These are phyloP conservation scores for Scedosporium aurantiacum DNA, from an alignment of 2,329 filamentous ascomycete species.

Conservation along the genomic window DNA sequence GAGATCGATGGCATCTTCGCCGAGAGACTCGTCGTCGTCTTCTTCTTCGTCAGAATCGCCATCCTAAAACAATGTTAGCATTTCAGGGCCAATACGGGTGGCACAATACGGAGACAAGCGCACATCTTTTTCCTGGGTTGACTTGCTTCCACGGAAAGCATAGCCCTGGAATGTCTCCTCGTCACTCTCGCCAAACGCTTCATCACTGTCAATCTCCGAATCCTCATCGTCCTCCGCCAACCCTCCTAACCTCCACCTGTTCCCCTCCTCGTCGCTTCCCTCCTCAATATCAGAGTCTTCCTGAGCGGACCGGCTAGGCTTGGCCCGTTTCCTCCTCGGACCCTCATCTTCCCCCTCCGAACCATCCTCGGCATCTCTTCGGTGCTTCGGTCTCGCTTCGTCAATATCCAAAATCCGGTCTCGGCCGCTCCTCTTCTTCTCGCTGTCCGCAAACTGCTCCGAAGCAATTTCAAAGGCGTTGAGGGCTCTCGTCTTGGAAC, in stretches of 20 bases:
- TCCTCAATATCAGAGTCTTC: slow-evolving; percentile 49
- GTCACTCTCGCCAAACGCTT: slow-evolving; percentile 82
- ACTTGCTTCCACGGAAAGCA: slow-evolving; percentile 37
- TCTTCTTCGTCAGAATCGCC: slow-evolving; percentile 45
- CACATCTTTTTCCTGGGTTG: slow-evolving; percentile 20
- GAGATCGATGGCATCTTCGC: slow-evolving; percentile 48
- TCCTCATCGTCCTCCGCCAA: slow-evolving; percentile 46
- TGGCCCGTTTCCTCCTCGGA: slow-evolving; percentile 28
- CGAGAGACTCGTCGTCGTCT: slow-evolving; percentile 47
- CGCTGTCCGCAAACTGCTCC: slow-evolving; percentile 36
- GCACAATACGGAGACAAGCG: neutral
- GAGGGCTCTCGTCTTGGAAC: slow-evolving; percentile 37
- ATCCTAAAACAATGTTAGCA: slow-evolving; percentile 22
- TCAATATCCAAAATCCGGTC: slow-evolving; percentile 41
- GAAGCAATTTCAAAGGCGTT: slow-evolving; percentile 48
- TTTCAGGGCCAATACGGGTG: neutral
- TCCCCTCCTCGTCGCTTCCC: slow-evolving; percentile 75
- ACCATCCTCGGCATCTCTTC: slow-evolving; percentile 15
- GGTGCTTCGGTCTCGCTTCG: slow-evolving; percentile 11
- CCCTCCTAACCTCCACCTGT: slow-evolving; percentile 69
- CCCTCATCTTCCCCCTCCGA: slow-evolving; percentile 39
- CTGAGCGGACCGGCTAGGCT: slow-evolving; percentile 34
- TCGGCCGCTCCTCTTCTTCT: slow-evolving; percentile 34
- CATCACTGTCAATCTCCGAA: slow-evolving; percentile 56
- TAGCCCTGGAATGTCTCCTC: slow-evolving; percentile 76